Conservation (phyloP, 805 yeast genomes). For the Candida sonorensis region DNA sequence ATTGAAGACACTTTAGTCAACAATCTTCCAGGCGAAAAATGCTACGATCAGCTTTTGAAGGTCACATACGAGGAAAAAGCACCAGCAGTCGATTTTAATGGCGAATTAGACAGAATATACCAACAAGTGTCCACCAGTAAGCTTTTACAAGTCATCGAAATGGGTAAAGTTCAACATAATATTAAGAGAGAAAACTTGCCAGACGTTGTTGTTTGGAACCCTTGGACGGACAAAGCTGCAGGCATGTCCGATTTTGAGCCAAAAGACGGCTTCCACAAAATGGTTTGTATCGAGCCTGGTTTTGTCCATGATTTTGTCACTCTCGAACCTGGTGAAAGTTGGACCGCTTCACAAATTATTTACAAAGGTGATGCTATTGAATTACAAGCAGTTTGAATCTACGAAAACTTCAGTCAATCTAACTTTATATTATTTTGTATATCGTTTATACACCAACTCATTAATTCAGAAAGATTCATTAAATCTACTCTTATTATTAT, state of each 20-base stretch:
- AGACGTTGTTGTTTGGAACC: slow-evolving; percentile 92
- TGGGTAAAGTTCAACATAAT: slow-evolving; percentile 65
- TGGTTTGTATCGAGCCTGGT: slow-evolving; percentile 97
- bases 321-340: slow-evolving; percentile 63
- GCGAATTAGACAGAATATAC: slow-evolving; percentile 84
- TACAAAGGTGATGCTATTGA: slow-evolving; percentile 54
- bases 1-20: slow-evolving; percentile 71
- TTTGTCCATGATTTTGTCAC: slow-evolving; percentile 62
- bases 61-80: slow-evolving; percentile 60
- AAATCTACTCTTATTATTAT: too few species aligned
- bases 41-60: slow-evolving; percentile 69
- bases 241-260: slow-evolving; percentile 89
- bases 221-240: slow-evolving; percentile 80
- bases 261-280: slow-evolving; percentile 69
- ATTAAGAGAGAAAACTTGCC: slow-evolving; percentile 53
- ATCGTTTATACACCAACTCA: too few species aligned
- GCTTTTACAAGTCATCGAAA: slow-evolving; percentile 58
- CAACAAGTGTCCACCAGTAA: slow-evolving; percentile 49
- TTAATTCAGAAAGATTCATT: too few species aligned
- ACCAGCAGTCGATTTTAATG: slow-evolving; percentile 66
- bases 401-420: too few species aligned
- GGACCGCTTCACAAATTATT: slow-evolving; percentile 66
- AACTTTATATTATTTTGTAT: too few species aligned
- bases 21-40: slow-evolving; percentile 66
- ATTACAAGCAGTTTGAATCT: slow-evolving; percentile 41